Conservation (phyloP, 805 yeast species). For the Dipodascopsis uninucleata region DNA sequence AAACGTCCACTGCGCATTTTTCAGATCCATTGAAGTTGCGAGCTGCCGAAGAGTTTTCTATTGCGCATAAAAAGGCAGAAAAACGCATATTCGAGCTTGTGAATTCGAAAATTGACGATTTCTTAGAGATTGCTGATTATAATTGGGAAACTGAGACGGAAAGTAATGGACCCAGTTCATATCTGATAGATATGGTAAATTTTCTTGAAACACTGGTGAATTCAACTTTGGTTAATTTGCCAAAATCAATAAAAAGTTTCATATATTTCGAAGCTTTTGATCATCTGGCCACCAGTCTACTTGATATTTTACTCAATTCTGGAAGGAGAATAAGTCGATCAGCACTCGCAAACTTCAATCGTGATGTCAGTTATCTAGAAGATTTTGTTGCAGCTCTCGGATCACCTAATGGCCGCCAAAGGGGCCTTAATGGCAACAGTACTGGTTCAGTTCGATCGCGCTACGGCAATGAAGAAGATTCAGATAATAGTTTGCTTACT, state of each 20-base stretch:
- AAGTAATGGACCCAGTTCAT: slow-evolving; percentile 63
- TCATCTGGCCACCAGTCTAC: slow-evolving; percentile 68
- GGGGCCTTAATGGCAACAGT: neutral
- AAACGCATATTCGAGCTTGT: slow-evolving; percentile 76
- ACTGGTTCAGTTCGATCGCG: slow-evolving; percentile 10
- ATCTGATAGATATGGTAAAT: slow-evolving; percentile 77
- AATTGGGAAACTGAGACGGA: slow-evolving; percentile 58
- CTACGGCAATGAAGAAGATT: slow-evolving; percentile 19
- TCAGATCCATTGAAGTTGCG: slow-evolving; percentile 15
- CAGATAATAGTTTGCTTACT: slow-evolving; percentile 48
- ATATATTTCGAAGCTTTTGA: slow-evolving; percentile 86
- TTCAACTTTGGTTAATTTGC: slow-evolving; percentile 78
- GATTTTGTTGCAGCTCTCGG: slow-evolving; percentile 38
- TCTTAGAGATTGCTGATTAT: slow-evolving; percentile 79
- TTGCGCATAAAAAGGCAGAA: slow-evolving; percentile 68
- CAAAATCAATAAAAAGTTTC: slow-evolving; percentile 69
- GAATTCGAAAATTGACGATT: slow-evolving; percentile 72
- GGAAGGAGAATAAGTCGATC: slow-evolving; percentile 52
- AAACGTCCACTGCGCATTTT: slow-evolving; percentile 30
- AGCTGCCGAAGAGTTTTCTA: slow-evolving; percentile 20
- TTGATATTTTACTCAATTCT: slow-evolving; percentile 55
- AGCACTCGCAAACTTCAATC: slow-evolving; percentile 68
- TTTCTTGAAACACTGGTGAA: slow-evolving; percentile 81
- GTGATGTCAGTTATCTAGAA: slow-evolving; percentile 77
- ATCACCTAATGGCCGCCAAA: slow-evolving; percentile 13